Evolutionary conservation across 1,139 yeast genomes (phyloP).

Genomic region (Magnusiomyces magnusii): DNA sequence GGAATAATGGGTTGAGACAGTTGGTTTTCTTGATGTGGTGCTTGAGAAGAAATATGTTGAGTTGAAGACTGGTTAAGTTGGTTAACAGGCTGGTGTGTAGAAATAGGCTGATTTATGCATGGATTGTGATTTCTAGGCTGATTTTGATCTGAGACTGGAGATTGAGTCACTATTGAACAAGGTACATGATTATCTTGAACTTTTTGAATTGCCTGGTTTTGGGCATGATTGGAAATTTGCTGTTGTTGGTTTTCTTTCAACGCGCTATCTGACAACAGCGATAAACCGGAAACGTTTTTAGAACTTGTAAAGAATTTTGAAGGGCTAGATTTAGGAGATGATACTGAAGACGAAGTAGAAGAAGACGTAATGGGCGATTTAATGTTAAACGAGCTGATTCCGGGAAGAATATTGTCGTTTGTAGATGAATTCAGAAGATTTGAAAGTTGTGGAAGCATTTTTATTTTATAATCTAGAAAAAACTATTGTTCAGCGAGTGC

Average conservation of each 20-base stretch:
- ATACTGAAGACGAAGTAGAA: neutral
- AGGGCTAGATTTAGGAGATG: neutral
- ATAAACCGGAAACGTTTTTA: neutral
- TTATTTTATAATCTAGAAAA: neutral
- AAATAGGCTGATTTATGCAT: neutral
- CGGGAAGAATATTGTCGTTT: neutral
- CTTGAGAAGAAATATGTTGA: neutral
- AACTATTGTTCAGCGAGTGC: too few species aligned
- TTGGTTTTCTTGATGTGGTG: neutral
- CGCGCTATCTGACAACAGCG: slow-evolving; percentile 2
- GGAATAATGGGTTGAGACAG: neutral
- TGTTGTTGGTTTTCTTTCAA: neutral
- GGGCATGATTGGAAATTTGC: neutral
- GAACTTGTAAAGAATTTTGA: neutral
- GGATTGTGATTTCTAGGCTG: neutral
- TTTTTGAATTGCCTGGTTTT: neutral
- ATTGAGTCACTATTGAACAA: neutral
- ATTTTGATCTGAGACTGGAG: neutral
- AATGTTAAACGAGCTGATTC: neutral
- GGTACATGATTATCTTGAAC: neutral
- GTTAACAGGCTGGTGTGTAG: neutral
- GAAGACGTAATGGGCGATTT: neutral
- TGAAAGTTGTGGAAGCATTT: slow-evolving; percentile 2
- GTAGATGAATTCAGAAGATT: neutral
- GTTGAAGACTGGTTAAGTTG: neutral